Evolutionary conservation across 2,329 filamentous ascomycete genomes (phyloP), one percentile per base, ranked within the genome.

Genomic region (Colletotrichum viniferum): DNA sequence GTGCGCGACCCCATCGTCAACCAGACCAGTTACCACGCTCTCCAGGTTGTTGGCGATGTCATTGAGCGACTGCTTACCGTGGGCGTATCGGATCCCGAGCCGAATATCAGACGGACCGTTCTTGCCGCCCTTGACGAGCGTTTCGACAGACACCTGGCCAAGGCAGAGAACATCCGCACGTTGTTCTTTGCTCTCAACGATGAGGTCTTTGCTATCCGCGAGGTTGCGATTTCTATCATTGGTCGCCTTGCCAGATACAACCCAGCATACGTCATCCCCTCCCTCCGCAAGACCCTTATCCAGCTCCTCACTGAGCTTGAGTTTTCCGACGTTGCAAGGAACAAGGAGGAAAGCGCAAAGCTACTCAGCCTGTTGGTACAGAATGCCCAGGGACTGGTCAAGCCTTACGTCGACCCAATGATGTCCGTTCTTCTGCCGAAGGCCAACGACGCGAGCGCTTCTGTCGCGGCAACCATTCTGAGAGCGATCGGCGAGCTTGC

Each of bases 1-100:
- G 95, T 98, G 61, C 93, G 95, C 79, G 97, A 99, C 82, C 97
- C 97, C 0, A 98, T 99, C 78, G 96, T 99, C 80, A 97, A 98
- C 80, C 97, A 99, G 85, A 98, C 96, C 8, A 98, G 97, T 83
- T 95, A 96, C 78, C 97, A 99, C 83, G 96, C 97, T 1, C 95
- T 98, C 55, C 96, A 98, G 82, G 97, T 99, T 32, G 97, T 99
- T 61, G 95, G 96, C 71, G 97, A 99, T 83, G 97, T 99, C 36
- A 98, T 99, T 74, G 96, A 98, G 85, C 98, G 97, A 82, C 91
- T 99, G 1, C 88, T 99, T 77, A 98, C 96, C 1, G 96, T 98
- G 52, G 96, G 96, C 65, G 95, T 99, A 32, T 97, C 96, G 16
- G 97, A 99, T 81, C 93, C 94, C 3, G 95, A 98, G 79, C 91